phyloP scores from a whole-genome alignment of 1,139 yeast species.

The Sugiyamaella xylanicola region DNA sequence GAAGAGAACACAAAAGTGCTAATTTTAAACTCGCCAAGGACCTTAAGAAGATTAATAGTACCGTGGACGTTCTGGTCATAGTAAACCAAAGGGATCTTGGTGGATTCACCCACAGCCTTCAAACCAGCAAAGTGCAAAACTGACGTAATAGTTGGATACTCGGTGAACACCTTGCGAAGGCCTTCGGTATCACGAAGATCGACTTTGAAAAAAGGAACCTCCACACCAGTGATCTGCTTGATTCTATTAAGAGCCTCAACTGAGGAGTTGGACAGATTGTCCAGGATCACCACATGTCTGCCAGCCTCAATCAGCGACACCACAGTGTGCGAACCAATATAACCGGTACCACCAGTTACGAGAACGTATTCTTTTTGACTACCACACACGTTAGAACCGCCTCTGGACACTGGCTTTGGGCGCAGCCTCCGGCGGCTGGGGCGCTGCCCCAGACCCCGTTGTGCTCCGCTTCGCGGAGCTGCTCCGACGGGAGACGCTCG shows the following conservation, averaged over 20 bases:
- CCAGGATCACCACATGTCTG: slow-evolving; percentile 69
- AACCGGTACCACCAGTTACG: slow-evolving; percentile 88
- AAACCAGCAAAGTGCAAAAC: slow-evolving; percentile 86
- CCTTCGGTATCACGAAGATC: slow-evolving; percentile 59
- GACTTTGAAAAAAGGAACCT: slow-evolving; percentile 59
- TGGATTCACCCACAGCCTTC: slow-evolving; percentile 85
- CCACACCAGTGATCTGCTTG: slow-evolving; percentile 54
- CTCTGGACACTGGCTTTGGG: not conserved
- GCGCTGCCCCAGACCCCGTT: slow-evolving; percentile 5
- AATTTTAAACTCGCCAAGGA: slow-evolving; percentile 52
- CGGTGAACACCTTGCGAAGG: slow-evolving; percentile 52
- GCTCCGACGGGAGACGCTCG: too few relatives aligned
- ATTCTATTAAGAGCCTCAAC: slow-evolving; percentile 69
- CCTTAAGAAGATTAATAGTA: slow-evolving; percentile 59
- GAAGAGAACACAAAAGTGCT: slow-evolving; percentile 72
- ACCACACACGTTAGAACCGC: not conserved
- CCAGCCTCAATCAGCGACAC: slow-evolving; percentile 66
- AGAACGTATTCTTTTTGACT: slow-evolving; percentile 46
- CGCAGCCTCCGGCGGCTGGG: slow-evolving; percentile 5
- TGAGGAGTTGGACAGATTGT: slow-evolving; percentile 68
- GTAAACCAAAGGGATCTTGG: slow-evolving; percentile 67
- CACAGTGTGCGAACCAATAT: slow-evolving; percentile 82
- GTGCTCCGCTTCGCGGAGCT: not conserved
- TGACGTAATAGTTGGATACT: slow-evolving; percentile 54
- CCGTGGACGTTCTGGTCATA: slow-evolving; percentile 73